These are phyloP conservation scores for Globisporangium uncinulatum DNA, from an alignment of 352 stramenopile species.

Conservation along the genomic window DNA sequence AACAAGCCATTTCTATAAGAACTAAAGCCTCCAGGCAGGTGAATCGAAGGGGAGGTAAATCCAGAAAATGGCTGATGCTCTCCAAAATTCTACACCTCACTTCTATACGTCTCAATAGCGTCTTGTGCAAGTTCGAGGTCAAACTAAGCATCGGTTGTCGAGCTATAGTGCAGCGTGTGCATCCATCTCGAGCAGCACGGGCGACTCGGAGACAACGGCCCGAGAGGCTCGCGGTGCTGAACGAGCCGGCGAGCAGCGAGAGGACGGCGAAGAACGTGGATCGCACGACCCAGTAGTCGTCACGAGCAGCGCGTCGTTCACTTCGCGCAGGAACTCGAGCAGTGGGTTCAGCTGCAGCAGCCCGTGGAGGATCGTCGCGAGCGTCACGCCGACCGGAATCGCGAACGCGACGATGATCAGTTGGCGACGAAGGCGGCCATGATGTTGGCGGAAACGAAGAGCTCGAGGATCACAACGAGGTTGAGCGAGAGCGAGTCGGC, in stretches of 20 bases:
- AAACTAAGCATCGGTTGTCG: too few species aligned
- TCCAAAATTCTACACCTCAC: too few species aligned
- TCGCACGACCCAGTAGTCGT: constrained; percentile 71
- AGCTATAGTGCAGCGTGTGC: too few species aligned
- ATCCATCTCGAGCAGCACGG: constrained; percentile 32
- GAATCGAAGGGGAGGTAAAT: too few species aligned
- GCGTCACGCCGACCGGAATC: constrained; percentile 50
- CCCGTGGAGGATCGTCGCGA: constrained; percentile 67
- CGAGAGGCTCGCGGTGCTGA: constrained; percentile 35
- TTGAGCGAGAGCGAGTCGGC: constrained; percentile 52
- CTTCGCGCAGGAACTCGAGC: constrained; percentile 70
- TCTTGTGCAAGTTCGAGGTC: too few species aligned
- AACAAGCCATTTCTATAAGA: too few species aligned
- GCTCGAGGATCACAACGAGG: constrained; percentile 49
- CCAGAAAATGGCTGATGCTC: too few species aligned
- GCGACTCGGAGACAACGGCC: constrained; percentile 31
- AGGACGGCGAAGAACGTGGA: constrained; percentile 72
- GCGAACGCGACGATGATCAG: constrained; percentile 71
- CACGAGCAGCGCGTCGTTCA: constrained; percentile 73
- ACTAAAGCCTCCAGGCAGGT: too few species aligned
- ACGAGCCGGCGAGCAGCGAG: constrained; percentile 59
- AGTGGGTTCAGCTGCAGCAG: constrained; percentile 68
- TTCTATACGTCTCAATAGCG: too few species aligned
- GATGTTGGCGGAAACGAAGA: constrained; percentile 70
- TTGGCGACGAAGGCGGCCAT: constrained; percentile 63